A percentile compares a stretch with the other conserved stretches of the same genome.
Evolutionary conservation across 192 early-diverging fungal genomes (phyloP).

Genomic region (Coemansia sp.): DNA sequence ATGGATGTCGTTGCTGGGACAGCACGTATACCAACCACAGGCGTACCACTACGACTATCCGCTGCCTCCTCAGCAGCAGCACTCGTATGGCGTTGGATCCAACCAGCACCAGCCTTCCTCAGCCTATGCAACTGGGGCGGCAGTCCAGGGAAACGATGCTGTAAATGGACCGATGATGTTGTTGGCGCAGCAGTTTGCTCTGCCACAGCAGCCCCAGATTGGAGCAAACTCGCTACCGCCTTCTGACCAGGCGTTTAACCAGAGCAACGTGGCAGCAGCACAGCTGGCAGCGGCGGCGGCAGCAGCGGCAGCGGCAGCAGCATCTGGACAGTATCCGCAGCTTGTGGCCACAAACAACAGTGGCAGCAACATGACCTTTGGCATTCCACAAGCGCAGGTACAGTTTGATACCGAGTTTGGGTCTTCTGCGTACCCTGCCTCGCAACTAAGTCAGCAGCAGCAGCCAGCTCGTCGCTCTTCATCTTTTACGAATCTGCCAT

Average conservation of each 20-base stretch:
- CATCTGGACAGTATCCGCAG: constrained; percentile 31
- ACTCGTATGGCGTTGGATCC: constrained; percentile 25
- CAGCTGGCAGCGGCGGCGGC: constrained; percentile 23
- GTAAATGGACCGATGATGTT: constrained; percentile 27
- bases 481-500: constrained; percentile 34
- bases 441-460: constrained; percentile 11
- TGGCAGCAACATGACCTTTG: constrained; percentile 15
- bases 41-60: constrained; percentile 50
- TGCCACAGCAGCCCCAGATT: constrained; percentile 18
- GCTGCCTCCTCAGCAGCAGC: constrained; percentile 27
- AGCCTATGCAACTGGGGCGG: constrained; percentile 18
- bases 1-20: constrained; percentile 48
- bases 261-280: constrained; percentile 33
- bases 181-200: constrained; percentile 41
- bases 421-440: constrained; percentile 1
- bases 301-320: constrained; percentile 27
- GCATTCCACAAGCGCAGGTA: constrained; percentile 22
- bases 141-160: constrained; percentile 13
- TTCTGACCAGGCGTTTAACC: constrained; percentile 39
- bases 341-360: constrained; percentile 8
- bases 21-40: constrained; percentile 42
- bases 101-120: constrained; percentile 31
- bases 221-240: constrained; percentile 32
- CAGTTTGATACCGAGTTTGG: constrained; percentile 15
- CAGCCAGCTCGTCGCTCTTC: constrained; percentile 28